Percentiles rank a stretch among this genome's conserved stretches.
These are phyloP conservation scores for Paecilomyces sp. DNA, from an alignment of 2,329 filamentous ascomycete species.

Conservation along the genomic window DNA sequence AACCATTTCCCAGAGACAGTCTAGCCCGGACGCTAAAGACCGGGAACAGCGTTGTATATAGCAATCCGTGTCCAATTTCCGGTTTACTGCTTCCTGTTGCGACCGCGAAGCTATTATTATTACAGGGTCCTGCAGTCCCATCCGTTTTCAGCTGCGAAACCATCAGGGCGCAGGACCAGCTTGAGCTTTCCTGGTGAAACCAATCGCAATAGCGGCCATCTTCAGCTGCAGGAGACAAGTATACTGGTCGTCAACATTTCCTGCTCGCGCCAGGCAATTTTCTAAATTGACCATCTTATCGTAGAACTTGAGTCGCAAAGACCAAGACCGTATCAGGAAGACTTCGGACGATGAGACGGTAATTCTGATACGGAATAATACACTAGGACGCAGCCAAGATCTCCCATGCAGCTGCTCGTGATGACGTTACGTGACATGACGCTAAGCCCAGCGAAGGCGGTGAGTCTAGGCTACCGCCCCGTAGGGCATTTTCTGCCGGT, in stretches of 20 bases:
- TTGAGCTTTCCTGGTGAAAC: background rate
- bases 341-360: background rate
- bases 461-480: background rate
- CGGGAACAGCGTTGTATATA: background rate
- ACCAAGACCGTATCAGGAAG: background rate
- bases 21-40: background rate
- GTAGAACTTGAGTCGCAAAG: background rate
- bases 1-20: background rate
- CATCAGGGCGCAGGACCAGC: background rate
- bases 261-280: background rate
- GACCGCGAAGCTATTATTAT: background rate
- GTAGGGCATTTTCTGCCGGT: background rate
- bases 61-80: background rate
- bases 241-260: background rate
- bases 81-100: background rate
- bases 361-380: background rate
- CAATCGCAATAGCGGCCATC: background rate
- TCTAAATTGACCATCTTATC: background rate
- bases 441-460: background rate
- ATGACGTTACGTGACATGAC: slow-evolving; percentile 1
- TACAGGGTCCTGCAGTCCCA: background rate
- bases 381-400: background rate
- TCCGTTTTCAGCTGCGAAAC: background rate
- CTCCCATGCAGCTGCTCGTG: background rate
- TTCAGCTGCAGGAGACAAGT: background rate